Base-by-base conservation (phyloP, 2,329 filamentous ascomycete species). In the Bretziella fagacearum region DNA sequence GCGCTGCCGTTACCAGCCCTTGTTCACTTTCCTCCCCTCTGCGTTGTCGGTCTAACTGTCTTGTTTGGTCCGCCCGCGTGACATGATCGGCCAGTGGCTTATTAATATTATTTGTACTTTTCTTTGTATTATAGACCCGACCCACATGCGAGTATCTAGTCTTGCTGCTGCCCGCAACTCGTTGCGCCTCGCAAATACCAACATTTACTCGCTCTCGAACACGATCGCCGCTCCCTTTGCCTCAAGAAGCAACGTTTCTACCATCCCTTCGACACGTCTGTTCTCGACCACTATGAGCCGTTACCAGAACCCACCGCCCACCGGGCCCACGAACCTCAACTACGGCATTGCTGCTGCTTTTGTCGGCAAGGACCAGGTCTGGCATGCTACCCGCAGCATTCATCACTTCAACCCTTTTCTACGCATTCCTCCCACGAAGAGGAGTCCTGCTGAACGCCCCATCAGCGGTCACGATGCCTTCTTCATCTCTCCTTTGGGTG, bases 391-490 rank as follows among this genome's bases (percentile, higher is more conserved):
- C n/a, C 70, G 68, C 41, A 78, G 85, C 62, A 66, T 81, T 48
- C 83, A 81, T 61, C 75, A 79, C 57, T 87, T 84, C 65, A 77
- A 80, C 53, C 76, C 76, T 1, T 69, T 76, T 61, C 68, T 75
- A 56, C 68, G 67, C 44, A 75, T 72, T 53, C 71, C 70, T 51
- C 68, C 66, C 51, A 67, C 67, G 44, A 65, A 65, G 54, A 60
- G 58, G 26, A 67, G 72, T 57, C 75, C 76, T 59, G 68, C 66
- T 54, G 70, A 67, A 52, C 76, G 82, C 20, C 83, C 81, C 43
- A 80, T 77, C 50, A 91, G 83, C 44, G 91, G 91, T 13, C 87
- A 98, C 63, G 91, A 98, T 70, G 84, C 91, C 49, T 96, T 95
- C 66, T 98, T 98, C 63, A 81, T 91, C 55, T 75, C 81, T 58